Base-by-base conservation (phyloP, 352 stramenopile species). In the Saprolegnia parasitica region DNA sequence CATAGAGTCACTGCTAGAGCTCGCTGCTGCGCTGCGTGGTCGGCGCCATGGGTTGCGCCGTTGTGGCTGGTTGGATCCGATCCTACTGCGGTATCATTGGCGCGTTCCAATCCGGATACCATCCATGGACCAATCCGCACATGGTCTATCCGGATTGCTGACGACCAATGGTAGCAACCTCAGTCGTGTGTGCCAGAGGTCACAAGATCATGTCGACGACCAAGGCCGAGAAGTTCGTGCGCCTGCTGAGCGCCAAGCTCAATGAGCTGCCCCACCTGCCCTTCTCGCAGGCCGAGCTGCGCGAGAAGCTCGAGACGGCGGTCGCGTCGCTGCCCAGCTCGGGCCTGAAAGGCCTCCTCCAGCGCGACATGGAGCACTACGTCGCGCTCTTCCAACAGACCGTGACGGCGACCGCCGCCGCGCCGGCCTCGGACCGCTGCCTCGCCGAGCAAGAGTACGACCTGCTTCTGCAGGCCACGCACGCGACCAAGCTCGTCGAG, bases 181-280 rank as follows among this genome's bases (percentile, higher is more conserved):
- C 42, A n/a, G 13, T 15, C 8, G 15, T 49, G 42, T 3, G 13
- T 49, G 42, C 42, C 42, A 49, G 29, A 35, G 29, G 29, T 49
- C 42, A 15, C 42, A 49, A 49, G 42, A 49, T 49, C 58, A 67
- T 67, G 58, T 40, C 58, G 42, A 24, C 58, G 16, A 55, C 24
- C 23, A 58, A 70, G 29, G 63, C 63, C 20, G 63, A 70, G 20
- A 70, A 70, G 47, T 70, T 70, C 37, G 46, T 70, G 13, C 54
- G 15, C 11, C 29, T 70, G 18, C 63, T 70, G 15, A 56, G 45
- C 21, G 54, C 54, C 45, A 70, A 70, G 63, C 63, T 70, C 46
- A 60, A 70, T 21, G 42, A 70, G 32, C 63, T 70, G 16, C 46
- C 63, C 11, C 21, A 61, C n/a, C 18, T 62, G 54, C 42, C 42